Percentiles rank a stretch among this genome's conserved stretches.
Evolutionary conservation across 306 rosid genomes (phyloP).

Genomic region (Fragaria nilgerrensis): DNA sequence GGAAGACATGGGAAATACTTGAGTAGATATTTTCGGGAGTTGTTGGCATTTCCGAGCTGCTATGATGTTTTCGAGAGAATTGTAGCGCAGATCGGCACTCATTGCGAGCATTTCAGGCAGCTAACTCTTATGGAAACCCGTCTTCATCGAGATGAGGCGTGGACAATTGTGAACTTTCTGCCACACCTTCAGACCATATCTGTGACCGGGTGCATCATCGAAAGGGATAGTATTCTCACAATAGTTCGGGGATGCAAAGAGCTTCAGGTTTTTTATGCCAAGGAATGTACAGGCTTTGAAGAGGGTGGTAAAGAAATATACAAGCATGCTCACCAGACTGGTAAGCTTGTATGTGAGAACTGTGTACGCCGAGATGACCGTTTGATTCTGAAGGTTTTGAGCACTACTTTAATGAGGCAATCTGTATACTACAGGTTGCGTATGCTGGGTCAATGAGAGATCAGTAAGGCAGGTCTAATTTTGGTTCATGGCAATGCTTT

Average conservation of each 20-base stretch:
- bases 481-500: too few species aligned
- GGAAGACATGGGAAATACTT: too few species aligned
- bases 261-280: background rate
- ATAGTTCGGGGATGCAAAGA: background rate
- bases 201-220: background rate
- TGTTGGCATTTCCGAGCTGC: background rate
- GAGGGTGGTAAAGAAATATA: background rate
- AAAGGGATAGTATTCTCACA: too few species aligned
- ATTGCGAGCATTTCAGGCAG: too few species aligned
- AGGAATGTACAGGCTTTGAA: background rate
- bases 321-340: background rate
- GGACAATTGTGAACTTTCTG: background rate
- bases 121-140: background rate
- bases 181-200: background rate
- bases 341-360: background rate
- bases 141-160: background rate
- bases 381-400: too few species aligned
- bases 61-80: background rate
- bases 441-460: too few species aligned
- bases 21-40: background rate
- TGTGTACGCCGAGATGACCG: too few species aligned
- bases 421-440: too few species aligned
- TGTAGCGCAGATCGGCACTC: background rate
- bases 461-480: too few species aligned
- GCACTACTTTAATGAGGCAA: background rate